Evolutionary conservation across 768 basidiomycete species (phyloP), one percentile per base, ranked within the genome.

Genomic region (Porpolomopsis calyptriformis): DNA sequence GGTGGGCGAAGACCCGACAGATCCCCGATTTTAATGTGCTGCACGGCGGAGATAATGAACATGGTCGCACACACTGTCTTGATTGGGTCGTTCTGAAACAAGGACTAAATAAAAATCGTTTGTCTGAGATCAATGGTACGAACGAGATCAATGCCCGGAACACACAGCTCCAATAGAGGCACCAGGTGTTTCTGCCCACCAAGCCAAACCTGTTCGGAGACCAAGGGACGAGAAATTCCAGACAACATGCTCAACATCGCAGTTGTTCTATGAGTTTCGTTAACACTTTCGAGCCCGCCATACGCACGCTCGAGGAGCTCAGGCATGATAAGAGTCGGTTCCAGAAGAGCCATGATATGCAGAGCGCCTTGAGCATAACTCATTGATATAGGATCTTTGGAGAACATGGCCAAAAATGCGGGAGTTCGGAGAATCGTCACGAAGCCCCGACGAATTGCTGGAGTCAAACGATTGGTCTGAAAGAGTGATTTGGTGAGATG

Each of bases 261-360:
- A 2, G 90, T 91, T 3, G 93, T 96, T 33, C 93, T 71, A 60
- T 96, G 90, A 0, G 94, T 98, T 70, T 97, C 93, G 52, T 93
- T 92, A 14, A 97, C 76, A 9, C 83, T 81, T 59, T 96, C 91
- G n/a, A 98, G 68, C 0, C 91, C 91, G 29, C 85, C 75, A 51
- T 94, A 91, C 1, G 90, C 89, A 24, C 92, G 78, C 56, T 96
- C 93, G 19, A 98, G 71, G 10, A 97, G 69, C 34, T 90, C 82
- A 2, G 92, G 92, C 80, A 98, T 85, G 54, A 97, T 74, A 26
- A 94, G 65, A 14, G 72, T 69, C 0, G 94, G 89, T 55, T 96
- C 91, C 5, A 90, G 69, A 46, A 84, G 67, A 1, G 86, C 80
- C 65, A 97, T 69, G 23, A 74, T 72, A 49, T 84, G 83, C 43